A percentile compares a stretch with the other conserved stretches of the same genome.
phyloP scores from a whole-genome alignment of 306 rosid species.

The Chamaecrista fasciculata region DNA sequence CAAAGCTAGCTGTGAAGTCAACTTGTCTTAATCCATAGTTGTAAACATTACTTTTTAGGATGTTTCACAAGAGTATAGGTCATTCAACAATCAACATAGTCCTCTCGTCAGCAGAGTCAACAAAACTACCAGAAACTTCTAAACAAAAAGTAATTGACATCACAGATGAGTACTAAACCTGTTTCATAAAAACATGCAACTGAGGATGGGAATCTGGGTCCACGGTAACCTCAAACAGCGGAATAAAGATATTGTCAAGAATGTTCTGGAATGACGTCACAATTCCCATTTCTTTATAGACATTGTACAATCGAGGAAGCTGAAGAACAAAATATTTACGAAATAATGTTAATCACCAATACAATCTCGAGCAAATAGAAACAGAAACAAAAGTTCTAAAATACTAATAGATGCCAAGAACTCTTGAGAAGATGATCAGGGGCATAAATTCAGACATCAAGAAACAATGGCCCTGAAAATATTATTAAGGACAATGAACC shows the following conservation, averaged over 20 bases:
- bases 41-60: slow-evolving; percentile 16
- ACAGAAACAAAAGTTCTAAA: not conserved
- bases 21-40: slow-evolving; percentile 11
- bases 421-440: not conserved
- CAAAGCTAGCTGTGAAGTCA: not conserved
- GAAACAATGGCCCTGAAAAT: not conserved
- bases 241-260: slow-evolving; percentile 78
- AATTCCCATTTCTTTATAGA: slow-evolving; percentile 86
- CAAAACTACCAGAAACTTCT: not conserved
- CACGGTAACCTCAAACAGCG: slow-evolving; percentile 76
- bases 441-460: not conserved
- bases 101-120: slow-evolving; percentile 1
- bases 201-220: slow-evolving; percentile 87
- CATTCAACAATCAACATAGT: not conserved
- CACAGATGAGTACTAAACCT: slow-evolving; percentile 39
- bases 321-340: slow-evolving; percentile 36
- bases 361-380: not conserved
- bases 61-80: not conserved
- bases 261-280: slow-evolving; percentile 84
- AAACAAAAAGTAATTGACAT: not conserved
- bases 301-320: slow-evolving; percentile 76
- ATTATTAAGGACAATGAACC: not conserved
- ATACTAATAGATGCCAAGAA: not conserved
- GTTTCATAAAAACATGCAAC: slow-evolving; percentile 76
- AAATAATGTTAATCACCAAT: not conserved